Evolutionary conservation across 352 stramenopile species (phyloP), one percentile per base, ranked within the genome.

Genomic region (Phytophthora quininea): DNA sequence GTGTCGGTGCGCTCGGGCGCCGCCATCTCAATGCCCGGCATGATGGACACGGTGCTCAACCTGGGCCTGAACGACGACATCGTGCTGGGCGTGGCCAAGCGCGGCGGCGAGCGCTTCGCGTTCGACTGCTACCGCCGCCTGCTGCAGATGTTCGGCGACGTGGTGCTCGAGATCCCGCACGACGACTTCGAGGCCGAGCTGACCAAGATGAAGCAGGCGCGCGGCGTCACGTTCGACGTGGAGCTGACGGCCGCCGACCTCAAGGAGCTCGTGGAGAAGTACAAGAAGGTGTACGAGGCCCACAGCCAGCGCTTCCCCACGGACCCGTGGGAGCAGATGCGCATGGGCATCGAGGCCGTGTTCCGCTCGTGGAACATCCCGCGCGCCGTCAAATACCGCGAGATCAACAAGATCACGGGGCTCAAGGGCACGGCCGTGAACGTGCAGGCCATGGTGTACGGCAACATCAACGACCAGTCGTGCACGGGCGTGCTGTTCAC

Each of bases 1-100:
- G 59, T 64, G 53, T 68, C 52, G 27, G 58, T 68, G 45, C 58
- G 46, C 58, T 72, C 58, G 14, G 52, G 64, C 27, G 53, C 59
- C 32, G 58, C 52, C 46, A 53, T 67, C 52, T 64, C 58, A 24
- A 67, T 67, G 64, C 64, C 47, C 53, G 64, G 58, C 46, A 62
- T 64, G 52, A 68, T 73, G 65, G 65, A 73, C 47, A 73, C 59
- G 54, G 65, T 73, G 59, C 65, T 73, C 19, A 72, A 73, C 53
- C 40, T 73, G 53, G 58, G 59, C 19, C 59, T 69, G 60, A 69
- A 69, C 58, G 64, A 68, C 32, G 58, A 68, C 46, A 68, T 68
- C 47, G 65, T 69, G 46, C 33, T 60, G 58, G 47, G 53, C 15
- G 65, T 69, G 53, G 65, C 48, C 58, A 56, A 67, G 58, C 58